Base-by-base conservation (phyloP, 805 yeast species). In the Pichia occidentalis region DNA sequence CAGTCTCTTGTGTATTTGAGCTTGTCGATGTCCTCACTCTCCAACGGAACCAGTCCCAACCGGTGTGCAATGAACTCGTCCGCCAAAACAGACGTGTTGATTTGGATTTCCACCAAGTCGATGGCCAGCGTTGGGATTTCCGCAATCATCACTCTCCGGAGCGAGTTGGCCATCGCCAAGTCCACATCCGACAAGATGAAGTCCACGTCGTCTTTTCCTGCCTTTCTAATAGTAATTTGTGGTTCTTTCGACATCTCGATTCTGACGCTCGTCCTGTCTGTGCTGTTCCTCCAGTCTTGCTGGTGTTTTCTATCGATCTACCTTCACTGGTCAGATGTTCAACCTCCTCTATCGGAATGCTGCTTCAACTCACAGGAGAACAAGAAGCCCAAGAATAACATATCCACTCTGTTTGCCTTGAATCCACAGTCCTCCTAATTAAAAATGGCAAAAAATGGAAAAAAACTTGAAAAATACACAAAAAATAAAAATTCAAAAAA, bases 111-210 rank as follows among this genome's bases (percentile, higher is more conserved):
- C 32, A 92, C 98, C 45, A 90, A 74, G 56, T 92, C 99, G 42
- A 92, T 87, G 37, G 98, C 97, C 48, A 92, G 65, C 1, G 98
- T 92, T 24, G 98, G 98, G 40, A 92, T 92, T 61, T 92, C 99
- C 2, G 96, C 88, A 44, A 92, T 68, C 85, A 92, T 88, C 28
- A 83, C 77, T 59, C 99, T 72, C 51, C 99, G 74, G 26, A 92
- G 50, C 12, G 97, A 84, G 69, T 92, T 92, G 14, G 97, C 97
- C 54, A 90, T 66, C 49, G 96, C 75, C 43, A 92, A 62, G 57
- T 90, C 97, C 24, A 87, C 88, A 54, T 87, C 86, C 31, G 85
- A 74, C 40, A 92, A 63, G 26, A 90, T 85, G 54, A 92, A 83
- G 60, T 92, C 95, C 45, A 92, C 97, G 54, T 77, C 83, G 55